Evolutionary conservation across 1,139 yeast species (phyloP).

Genomic region (Candida tetrigidarum): DNA sequence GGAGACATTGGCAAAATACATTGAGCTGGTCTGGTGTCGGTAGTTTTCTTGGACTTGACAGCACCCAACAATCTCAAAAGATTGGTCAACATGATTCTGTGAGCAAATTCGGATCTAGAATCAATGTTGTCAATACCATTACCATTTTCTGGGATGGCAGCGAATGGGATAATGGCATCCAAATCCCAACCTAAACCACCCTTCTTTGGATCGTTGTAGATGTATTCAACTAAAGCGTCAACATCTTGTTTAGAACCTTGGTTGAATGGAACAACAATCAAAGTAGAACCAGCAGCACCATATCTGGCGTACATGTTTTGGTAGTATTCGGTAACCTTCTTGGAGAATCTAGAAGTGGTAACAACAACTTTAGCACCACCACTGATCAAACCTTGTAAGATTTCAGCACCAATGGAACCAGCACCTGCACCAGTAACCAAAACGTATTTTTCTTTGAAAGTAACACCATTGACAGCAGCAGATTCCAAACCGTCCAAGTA

Average conservation of each 20-base stretch:
- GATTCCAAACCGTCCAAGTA: constrained; percentile 91
- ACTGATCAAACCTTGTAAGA: constrained; percentile 89
- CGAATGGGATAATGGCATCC: constrained; percentile 95
- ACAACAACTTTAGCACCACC: constrained; percentile 99
- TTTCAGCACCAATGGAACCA: constrained; percentile 98
- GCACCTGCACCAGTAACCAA: constrained; percentile 98
- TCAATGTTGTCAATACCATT: constrained; percentile 92
- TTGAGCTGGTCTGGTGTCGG: constrained; percentile 98
- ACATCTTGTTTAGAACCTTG: constrained; percentile 97
- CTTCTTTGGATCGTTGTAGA: constrained; percentile 78
- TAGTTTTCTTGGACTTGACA: constrained; percentile 81
- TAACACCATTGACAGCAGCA: constrained; percentile 91
- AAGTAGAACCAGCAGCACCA: constrained; percentile 90
- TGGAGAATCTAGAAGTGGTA: constrained; percentile 94
- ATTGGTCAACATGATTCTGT: constrained; percentile 97
- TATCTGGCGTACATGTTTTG: constrained; percentile 90
- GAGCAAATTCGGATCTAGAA: constrained; percentile 96
- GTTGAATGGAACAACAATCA: constrained; percentile 97
- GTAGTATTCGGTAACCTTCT: constrained; percentile 93
- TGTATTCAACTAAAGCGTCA: constrained; percentile 80
- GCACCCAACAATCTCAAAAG: constrained; percentile 89
- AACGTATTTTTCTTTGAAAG: constrained; percentile 87
- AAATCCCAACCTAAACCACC: constrained; percentile 99
- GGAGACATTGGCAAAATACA: constrained; percentile 96
- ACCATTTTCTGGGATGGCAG: constrained; percentile 99